Conservation (phyloP, 768 basidiomycete genomes). For the Dentipellis sp. region DNA sequence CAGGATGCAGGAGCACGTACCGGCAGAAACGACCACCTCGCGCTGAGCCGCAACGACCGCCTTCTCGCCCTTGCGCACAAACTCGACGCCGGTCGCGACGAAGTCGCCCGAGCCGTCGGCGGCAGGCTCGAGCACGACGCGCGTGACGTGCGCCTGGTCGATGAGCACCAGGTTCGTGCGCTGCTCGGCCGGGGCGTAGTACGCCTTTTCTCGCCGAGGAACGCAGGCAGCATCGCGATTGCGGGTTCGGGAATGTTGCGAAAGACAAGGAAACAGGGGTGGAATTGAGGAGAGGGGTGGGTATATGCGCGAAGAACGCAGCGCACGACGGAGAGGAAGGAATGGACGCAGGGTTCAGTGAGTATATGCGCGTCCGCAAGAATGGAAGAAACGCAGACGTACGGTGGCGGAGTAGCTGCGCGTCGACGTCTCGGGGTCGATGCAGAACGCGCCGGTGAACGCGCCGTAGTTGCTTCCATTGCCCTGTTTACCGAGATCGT, state of each 20-base stretch:
- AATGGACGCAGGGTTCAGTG: too few species aligned
- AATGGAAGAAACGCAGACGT: background rate
- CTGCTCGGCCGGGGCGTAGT: background rate
- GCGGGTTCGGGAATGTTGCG: too few species aligned
- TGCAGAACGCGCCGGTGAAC: background rate
- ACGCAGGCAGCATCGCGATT: too few species aligned
- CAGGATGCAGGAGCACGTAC: too few species aligned
- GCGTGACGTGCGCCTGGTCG: background rate
- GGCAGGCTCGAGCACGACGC: background rate
- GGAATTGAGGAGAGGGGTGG: background rate
- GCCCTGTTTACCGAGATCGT: too few species aligned
- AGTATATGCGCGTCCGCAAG: background rate
- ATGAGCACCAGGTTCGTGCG: background rate
- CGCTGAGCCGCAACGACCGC: background rate
- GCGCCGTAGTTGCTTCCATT: background rate
- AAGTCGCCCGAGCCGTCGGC: too few species aligned
- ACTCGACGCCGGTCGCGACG: background rate
- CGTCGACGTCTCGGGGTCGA: background rate
- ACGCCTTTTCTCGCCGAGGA: constrained; percentile 7
- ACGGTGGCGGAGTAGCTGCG: background rate
- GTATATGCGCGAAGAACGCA: too few species aligned
- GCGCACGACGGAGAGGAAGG: too few species aligned
- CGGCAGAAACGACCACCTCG: background rate
- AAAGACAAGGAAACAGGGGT: too few species aligned
- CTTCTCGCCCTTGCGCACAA: background rate